Conservation (phyloP, 257 asterid genomes). For the Przewalskia tangutica region DNA sequence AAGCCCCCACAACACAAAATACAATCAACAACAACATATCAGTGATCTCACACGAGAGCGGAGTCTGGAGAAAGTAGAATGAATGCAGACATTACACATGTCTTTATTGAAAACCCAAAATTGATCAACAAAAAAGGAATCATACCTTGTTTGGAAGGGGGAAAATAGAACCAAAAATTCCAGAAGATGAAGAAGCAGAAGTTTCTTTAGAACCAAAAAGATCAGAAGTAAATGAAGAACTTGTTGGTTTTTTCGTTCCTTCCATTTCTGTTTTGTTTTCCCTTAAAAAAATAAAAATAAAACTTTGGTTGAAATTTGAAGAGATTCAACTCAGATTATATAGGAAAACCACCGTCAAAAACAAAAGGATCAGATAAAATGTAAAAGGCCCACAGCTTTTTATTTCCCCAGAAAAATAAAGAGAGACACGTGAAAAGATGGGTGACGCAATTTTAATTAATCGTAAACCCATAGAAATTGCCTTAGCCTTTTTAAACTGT, state of each 20-base stretch:
- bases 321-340: slow-evolving; percentile 24
- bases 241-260: slow-evolving; percentile 52
- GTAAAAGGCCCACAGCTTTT: slow-evolving; percentile 28
- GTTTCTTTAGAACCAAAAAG: slow-evolving; percentile 72
- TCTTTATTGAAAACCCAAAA: not conserved
- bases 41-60: too few relatives aligned
- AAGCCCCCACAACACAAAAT: too few relatives aligned
- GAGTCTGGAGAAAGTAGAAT: too few relatives aligned
- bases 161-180: slow-evolving; percentile 54
- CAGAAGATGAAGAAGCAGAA: slow-evolving; percentile 37
- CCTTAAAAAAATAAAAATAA: not conserved
- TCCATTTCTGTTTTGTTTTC: slow-evolving; percentile 28
- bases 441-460: not conserved
- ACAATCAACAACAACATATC: too few relatives aligned
- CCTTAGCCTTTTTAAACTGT: not conserved
- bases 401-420: slow-evolving; percentile 7
- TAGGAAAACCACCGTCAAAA: slow-evolving; percentile 53
- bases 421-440: slow-evolving; percentile 38
- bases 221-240: slow-evolving; percentile 74
- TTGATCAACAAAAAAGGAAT: not conserved
- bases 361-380: slow-evolving; percentile 11
- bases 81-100: too few relatives aligned
- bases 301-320: slow-evolving; percentile 7
- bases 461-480: not conserved
- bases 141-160: slow-evolving; percentile 57